Conservation (phyloP, 192 early-diverging fungal genomes). For the Backusella luteola region DNA sequence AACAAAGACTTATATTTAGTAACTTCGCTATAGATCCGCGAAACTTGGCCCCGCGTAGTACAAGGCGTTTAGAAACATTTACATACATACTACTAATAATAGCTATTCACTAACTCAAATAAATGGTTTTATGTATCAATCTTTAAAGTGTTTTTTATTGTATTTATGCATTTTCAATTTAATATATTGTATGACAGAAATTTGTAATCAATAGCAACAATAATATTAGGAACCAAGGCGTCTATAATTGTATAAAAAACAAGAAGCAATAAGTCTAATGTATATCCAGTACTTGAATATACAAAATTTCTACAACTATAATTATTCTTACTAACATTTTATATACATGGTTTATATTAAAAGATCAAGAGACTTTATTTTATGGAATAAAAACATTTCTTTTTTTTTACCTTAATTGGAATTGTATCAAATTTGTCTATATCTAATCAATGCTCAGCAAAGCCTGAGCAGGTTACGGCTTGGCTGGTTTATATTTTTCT, state of each 20-base stretch:
- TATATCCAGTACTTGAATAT: neutral
- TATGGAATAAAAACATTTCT: neutral
- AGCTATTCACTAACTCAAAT: neutral
- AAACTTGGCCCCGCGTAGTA: slow-evolving; percentile 41
- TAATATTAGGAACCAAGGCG: neutral
- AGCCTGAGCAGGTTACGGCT: neutral
- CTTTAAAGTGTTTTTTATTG: neutral
- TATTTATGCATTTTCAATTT: neutral
- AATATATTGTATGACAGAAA: no score
- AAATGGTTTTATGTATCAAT: neutral
- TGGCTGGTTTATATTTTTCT: neutral
- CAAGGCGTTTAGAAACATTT: slow-evolving; percentile 30
- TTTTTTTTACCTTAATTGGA: neutral
- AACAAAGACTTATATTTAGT: neutral
- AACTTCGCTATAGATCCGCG: slow-evolving; percentile 25
- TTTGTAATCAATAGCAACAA: neutral
- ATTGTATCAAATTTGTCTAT: neutral
- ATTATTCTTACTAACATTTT: neutral
- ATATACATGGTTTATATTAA: neutral
- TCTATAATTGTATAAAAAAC: neutral
- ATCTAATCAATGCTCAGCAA: neutral
- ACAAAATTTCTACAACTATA: neutral
- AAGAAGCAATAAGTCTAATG: neutral
- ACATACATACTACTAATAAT: neutral
- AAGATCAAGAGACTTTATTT: neutral